phyloP scores from a whole-genome alignment of 2,329 filamentous ascomycete species.

The Botrytis elliptica region DNA sequence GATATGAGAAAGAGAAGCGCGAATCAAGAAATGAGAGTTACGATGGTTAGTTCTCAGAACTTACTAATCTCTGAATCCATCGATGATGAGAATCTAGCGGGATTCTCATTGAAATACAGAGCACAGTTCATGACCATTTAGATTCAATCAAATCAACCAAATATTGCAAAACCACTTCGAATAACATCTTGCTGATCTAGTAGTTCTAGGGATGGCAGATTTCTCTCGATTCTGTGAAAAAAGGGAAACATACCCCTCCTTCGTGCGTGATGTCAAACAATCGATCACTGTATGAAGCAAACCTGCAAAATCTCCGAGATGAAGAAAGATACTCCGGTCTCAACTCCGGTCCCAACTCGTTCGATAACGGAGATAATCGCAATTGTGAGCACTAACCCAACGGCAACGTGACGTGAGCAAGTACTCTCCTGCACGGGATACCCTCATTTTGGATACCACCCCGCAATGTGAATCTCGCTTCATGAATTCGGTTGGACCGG shows the following conservation, averaged over 20 bases:
- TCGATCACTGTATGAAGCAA: constrained; percentile 8
- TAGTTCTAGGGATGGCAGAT: background rate
- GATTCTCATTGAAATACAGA: background rate
- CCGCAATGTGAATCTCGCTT: constrained; percentile 6
- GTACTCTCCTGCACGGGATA: background rate
- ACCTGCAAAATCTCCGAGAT: background rate
- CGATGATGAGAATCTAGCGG: background rate
- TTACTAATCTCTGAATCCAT: background rate
- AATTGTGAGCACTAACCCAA: constrained; percentile 6
- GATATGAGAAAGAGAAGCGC: background rate
- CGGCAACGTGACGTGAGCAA: constrained; percentile 8
- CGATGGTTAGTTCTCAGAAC: background rate
- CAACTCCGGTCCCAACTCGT: background rate
- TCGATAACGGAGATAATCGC: background rate
- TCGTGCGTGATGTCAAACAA: background rate
- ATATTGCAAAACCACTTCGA: background rate
- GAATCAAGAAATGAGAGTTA: background rate
- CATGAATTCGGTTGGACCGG: background rate
- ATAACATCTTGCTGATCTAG: background rate
- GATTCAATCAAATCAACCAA: background rate
- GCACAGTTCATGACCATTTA: background rate
- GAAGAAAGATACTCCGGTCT: background rate
- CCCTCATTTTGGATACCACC: constrained; percentile 5
- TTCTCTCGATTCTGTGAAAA: background rate
- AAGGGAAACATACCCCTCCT: background rate